Conservation (phyloP, 2,329 filamentous ascomycete genomes). For the Fonsecaea multimorphosa region DNA sequence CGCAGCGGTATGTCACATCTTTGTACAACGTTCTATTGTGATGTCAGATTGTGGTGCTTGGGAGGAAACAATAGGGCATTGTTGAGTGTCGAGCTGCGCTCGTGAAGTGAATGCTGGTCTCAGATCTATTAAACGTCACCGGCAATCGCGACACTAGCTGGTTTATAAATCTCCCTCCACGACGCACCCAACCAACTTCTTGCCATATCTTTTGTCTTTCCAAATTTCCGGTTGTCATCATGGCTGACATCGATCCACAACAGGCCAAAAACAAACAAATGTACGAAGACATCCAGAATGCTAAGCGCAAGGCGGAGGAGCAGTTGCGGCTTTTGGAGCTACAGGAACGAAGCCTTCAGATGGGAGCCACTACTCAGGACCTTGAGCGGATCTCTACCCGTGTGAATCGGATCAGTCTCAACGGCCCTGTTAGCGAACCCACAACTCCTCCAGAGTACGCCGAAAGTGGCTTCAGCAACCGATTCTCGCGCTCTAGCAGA, state of each 20-base stretch:
- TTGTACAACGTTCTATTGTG: constrained; percentile 25
- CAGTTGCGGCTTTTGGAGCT: constrained; percentile 86
- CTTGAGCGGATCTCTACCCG: constrained; percentile 80
- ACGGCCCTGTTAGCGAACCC: constrained; percentile 84
- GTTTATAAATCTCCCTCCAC: not conserved
- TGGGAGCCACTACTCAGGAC: constrained; percentile 77
- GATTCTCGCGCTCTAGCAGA: constrained; percentile 82
- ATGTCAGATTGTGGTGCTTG: constrained; percentile 20
- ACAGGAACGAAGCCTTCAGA: constrained; percentile 62
- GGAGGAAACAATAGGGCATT: constrained; percentile 27
- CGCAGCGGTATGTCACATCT: constrained; percentile 38
- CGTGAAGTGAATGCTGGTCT: constrained; percentile 25
- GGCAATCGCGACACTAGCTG: not conserved
- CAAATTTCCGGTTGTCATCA: constrained; percentile 29
- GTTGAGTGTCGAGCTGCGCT: constrained; percentile 8
- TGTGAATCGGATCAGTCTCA: constrained; percentile 50
- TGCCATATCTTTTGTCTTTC: not conserved
- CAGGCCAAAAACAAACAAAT: constrained; percentile 93
- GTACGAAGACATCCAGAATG: constrained; percentile 88
- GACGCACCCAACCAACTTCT: not conserved
- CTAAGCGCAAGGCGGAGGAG: constrained; percentile 85
- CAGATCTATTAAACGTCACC: constrained; percentile 4
- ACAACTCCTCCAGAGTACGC: constrained; percentile 94
- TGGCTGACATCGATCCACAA: constrained; percentile 55
- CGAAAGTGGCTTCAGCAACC: constrained; percentile 77